Evolutionary conservation across 345 rosid species (phyloP), one percentile per base, ranked within the genome.

Genomic region (Cardiospermum halicacabum): DNA sequence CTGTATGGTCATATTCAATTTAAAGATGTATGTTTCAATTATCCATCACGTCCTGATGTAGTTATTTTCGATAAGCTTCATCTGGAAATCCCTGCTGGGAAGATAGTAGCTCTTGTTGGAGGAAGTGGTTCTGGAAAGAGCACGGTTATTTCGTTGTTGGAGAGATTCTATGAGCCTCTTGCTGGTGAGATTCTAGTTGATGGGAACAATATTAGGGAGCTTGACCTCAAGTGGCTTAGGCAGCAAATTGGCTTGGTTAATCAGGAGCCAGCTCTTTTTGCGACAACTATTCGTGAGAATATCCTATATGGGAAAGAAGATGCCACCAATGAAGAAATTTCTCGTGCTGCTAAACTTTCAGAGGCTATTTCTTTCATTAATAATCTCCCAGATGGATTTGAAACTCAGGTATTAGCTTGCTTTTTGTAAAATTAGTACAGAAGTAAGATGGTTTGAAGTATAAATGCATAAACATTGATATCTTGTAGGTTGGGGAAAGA

Each of bases 121-220:
- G 92, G 91, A 73, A 94, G 99, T 54, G 99, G 99, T 15, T 91
- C 95, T 0, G 97, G 99, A 34, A 94, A 91, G 81, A 94, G 99
- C 78, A 94, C 99, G 0, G 82, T 87, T n/a, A 72, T 94, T 58
- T 94, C 99, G 31, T 75, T 94, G 77, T 91, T 94, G 7, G 97
- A 91, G 56, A 84, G 97, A 39, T 94, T 94, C 79, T 94, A 94
- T 40, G 95, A 94, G 71, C 99, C 99, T 7, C 61, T 66, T 9
- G 66, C 84, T 0, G 97, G 99, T 37, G 74, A 78, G 19, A 75
- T 94, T 47, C 62, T 81, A 53, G 58, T 91, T 11, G 99, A 94
- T 62, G 86, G 96, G 68, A 69, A 76, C 60, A 65, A 85, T 69
- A 70, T 88, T 13, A 81, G 69, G 45, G 81, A 80, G 49, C 82